Conservation (phyloP, 208 protist species). For the Leishmania aethiopica region DNA sequence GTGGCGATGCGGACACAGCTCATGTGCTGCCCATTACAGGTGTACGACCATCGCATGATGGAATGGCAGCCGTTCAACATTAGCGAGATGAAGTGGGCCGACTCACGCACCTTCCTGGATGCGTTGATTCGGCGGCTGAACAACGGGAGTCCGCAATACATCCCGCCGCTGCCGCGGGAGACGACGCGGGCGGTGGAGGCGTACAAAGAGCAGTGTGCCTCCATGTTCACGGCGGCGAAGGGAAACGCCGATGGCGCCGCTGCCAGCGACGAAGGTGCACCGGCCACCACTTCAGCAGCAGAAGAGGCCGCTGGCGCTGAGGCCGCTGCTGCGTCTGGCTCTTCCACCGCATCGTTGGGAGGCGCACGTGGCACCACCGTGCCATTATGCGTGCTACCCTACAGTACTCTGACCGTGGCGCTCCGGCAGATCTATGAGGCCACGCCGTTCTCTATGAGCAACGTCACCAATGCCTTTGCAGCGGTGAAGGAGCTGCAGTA, state of each 20-base stretch:
- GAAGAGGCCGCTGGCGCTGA: background rate
- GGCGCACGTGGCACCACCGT: slow-evolving; percentile 17
- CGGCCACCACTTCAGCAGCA: background rate
- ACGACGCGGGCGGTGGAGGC: slow-evolving; percentile 11
- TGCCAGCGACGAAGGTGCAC: background rate
- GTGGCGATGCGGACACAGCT: slow-evolving; percentile 67
- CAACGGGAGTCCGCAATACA: slow-evolving; percentile 61
- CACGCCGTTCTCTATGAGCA: slow-evolving; percentile 66
- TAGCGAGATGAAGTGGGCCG: slow-evolving; percentile 52
- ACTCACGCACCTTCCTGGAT: slow-evolving; percentile 72
- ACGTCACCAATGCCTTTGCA: slow-evolving; percentile 74
- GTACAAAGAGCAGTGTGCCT: slow-evolving; percentile 21
- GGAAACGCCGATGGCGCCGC: background rate
- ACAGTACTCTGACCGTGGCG: slow-evolving; percentile 32
- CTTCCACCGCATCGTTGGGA: slow-evolving; percentile 7
- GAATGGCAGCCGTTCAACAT: slow-evolving; percentile 60
- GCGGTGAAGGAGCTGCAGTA: slow-evolving; percentile 78
- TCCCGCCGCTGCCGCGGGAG: slow-evolving; percentile 46
- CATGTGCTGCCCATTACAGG: slow-evolving; percentile 51
- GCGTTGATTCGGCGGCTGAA: slow-evolving; percentile 78
- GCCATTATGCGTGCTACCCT: slow-evolving; percentile 42
- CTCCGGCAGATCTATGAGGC: slow-evolving; percentile 62
- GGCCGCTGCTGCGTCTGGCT: background rate
- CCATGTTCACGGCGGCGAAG: slow-evolving; percentile 8
- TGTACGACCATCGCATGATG: slow-evolving; percentile 64